Evolutionary conservation across 192 early-diverging fungal species (phyloP).

Genomic region (Geosiphon pyriformis): DNA sequence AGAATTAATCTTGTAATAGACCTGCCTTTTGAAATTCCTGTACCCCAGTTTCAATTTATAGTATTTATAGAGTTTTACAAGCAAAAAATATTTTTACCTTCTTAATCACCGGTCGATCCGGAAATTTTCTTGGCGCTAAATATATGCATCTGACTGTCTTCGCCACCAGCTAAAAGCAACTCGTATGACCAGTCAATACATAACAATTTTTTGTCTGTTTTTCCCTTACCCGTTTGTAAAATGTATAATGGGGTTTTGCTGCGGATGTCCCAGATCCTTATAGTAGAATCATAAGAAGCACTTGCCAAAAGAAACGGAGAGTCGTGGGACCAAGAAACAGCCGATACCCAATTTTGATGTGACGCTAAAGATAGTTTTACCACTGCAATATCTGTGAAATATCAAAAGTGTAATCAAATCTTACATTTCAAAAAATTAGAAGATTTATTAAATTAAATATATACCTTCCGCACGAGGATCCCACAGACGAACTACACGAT

Average conservation of each 20-base stretch:
- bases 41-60: too few species aligned
- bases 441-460: neutral
- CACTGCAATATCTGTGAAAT: conserved; percentile 51
- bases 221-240: conserved; percentile 38
- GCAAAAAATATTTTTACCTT: too few species aligned
- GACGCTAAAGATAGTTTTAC: conserved; percentile 72
- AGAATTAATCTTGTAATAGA: too few species aligned
- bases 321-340: conserved; percentile 78
- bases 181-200: conserved; percentile 65
- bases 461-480: conserved; percentile 73
- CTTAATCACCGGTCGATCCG: too few species aligned
- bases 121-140: conserved; percentile 41
- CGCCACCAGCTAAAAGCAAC: conserved; percentile 68
- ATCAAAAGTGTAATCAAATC: conserved; percentile 4
- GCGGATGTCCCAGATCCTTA: conserved; percentile 95
- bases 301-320: conserved; percentile 70
- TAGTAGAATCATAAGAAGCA: conserved; percentile 80
- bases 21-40: too few species aligned
- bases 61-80: too few species aligned
- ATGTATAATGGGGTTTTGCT: conserved; percentile 81
- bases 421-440: neutral
- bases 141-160: conserved; percentile 62
- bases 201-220: conserved; percentile 58
- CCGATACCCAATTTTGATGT: conserved; percentile 81
- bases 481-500: conserved; percentile 81